Conservation (phyloP, 352 stramenopile genomes). For the Globisporangium middletonii region DNA sequence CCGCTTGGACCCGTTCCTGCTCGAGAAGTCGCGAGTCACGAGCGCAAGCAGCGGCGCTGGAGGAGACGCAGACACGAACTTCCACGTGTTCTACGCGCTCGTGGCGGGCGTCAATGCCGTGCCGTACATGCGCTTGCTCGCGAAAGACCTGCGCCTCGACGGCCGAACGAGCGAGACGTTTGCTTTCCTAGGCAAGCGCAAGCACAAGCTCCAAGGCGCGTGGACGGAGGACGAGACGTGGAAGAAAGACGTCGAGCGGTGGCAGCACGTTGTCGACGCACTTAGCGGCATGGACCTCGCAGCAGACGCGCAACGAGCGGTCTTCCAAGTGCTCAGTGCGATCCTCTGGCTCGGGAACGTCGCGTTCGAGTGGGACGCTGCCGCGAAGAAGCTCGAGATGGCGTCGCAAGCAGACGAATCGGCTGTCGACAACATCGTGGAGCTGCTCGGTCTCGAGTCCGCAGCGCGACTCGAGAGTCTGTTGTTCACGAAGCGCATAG, state of each 20-base stretch:
- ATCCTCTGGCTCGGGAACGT: slow-evolving; percentile 74
- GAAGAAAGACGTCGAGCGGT: slow-evolving; percentile 63
- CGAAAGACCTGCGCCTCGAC: slow-evolving; percentile 38
- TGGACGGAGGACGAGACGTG: slow-evolving; percentile 28
- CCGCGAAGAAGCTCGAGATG: slow-evolving; percentile 25
- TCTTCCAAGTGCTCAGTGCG: slow-evolving; percentile 62
- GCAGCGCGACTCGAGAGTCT: slow-evolving; percentile 26
- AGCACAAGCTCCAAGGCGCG: slow-evolving; percentile 26
- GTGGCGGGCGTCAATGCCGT: slow-evolving; percentile 47
- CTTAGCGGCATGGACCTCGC: slow-evolving; percentile 40
- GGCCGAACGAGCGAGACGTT: slow-evolving; percentile 32
- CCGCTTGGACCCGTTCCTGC: slow-evolving; percentile 47
- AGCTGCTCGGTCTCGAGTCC: slow-evolving; percentile 28
- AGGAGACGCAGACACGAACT: slow-evolving; percentile 36
- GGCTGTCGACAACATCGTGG: slow-evolving; percentile 21
- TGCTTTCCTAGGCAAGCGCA: slow-evolving; percentile 35
- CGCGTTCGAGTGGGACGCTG: slow-evolving; percentile 25
- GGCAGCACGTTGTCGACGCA: slow-evolving; percentile 45
- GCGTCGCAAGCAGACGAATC: slow-evolving; percentile 11
- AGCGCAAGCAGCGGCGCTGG: slow-evolving; percentile 8
- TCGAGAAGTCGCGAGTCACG: slow-evolving; percentile 66
- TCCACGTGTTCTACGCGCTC: slow-evolving; percentile 72
- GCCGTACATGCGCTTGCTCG: slow-evolving; percentile 22
- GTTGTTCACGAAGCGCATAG: slow-evolving; percentile 42
- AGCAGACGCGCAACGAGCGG: slow-evolving; percentile 28